These are phyloP conservation scores for Suillus tomentosus DNA, from an alignment of 768 basidiomycete species.

Conservation along the genomic window DNA sequence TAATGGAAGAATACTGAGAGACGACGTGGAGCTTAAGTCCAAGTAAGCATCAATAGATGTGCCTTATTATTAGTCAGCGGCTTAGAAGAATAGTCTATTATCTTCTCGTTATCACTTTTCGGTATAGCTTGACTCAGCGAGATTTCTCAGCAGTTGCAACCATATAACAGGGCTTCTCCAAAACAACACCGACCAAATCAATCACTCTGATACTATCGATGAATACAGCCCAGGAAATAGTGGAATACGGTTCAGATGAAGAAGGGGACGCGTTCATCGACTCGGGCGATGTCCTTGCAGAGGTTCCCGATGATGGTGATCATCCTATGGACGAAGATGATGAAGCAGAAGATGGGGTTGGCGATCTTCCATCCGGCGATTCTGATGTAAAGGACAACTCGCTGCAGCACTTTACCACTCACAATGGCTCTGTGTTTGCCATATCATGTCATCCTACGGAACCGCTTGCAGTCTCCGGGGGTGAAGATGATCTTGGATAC, in stretches of 20 bases:
- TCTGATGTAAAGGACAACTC: constrained; percentile 57
- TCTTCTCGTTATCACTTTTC: constrained; percentile 5
- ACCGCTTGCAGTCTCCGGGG: constrained; percentile 86
- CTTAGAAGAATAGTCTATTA: not conserved
- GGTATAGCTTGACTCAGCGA: constrained; percentile 18
- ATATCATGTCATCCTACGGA: constrained; percentile 81
- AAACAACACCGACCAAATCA: not conserved
- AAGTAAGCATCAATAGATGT: not conserved
- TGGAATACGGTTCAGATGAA: constrained; percentile 40
- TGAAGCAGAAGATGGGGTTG: constrained; percentile 50
- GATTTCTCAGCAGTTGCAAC: constrained; percentile 29
- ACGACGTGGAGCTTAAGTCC: constrained; percentile 32
- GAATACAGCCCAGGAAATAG: constrained; percentile 40
- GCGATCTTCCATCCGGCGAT: constrained; percentile 45
- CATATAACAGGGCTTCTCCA: constrained; percentile 8
- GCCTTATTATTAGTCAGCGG: constrained; percentile 14
- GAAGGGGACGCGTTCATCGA: constrained; percentile 64
- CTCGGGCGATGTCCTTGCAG: constrained; percentile 64
- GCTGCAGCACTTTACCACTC: constrained; percentile 67
- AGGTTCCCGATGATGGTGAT: constrained; percentile 67
- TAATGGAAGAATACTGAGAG: constrained; percentile 17
- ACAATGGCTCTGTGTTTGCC: constrained; percentile 80
- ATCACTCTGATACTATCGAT: constrained; percentile 11
- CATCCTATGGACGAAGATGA: constrained; percentile 74
- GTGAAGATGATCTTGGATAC: constrained; percentile 93